Conservation (phyloP, 192 early-diverging fungal species). For the Entomortierella chlamydospora region DNA sequence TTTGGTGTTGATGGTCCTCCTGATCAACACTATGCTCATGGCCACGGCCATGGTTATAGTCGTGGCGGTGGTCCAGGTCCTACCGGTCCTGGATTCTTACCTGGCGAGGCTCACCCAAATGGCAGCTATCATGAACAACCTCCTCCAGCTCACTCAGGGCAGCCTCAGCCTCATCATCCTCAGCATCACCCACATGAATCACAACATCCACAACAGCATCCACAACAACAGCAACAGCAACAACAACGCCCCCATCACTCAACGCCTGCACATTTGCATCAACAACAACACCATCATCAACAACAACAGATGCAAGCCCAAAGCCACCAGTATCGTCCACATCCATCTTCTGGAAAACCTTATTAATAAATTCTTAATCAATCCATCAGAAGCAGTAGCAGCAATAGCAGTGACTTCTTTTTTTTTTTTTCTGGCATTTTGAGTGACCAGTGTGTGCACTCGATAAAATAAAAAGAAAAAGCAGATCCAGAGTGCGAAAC, state of each 20-base stretch:
- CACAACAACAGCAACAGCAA: too few relatives aligned
- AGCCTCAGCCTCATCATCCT: background rate
- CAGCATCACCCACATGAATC: background rate
- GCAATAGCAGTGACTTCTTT: too few relatives aligned
- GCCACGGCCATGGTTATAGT: slow-evolving; percentile 2
- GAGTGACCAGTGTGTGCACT: background rate
- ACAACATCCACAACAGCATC: background rate
- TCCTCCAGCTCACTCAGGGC: background rate
- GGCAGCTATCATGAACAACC: slow-evolving; percentile 1
- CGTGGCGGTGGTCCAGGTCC: slow-evolving; percentile 3
- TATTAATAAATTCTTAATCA: slow-evolving; percentile 1
- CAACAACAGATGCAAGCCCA: slow-evolving; percentile 3
- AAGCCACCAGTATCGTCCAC: background rate
- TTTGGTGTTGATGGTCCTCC: background rate
- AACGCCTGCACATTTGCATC: background rate
- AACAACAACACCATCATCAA: too few relatives aligned
- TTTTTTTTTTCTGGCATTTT: background rate
- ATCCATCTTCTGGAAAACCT: slow-evolving; percentile 1
- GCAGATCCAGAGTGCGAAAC: background rate
- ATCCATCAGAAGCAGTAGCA: too few relatives aligned
- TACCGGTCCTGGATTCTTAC: background rate
- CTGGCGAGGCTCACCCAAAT: background rate
- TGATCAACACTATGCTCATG: slow-evolving; percentile 6
- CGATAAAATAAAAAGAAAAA: too few relatives aligned
- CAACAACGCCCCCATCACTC: slow-evolving; percentile 1